Percentiles rank a stretch among this genome's conserved stretches.
These are phyloP conservation scores for Candida tammaniensis DNA, from an alignment of 805 yeast genomes.

Conservation along the genomic window DNA sequence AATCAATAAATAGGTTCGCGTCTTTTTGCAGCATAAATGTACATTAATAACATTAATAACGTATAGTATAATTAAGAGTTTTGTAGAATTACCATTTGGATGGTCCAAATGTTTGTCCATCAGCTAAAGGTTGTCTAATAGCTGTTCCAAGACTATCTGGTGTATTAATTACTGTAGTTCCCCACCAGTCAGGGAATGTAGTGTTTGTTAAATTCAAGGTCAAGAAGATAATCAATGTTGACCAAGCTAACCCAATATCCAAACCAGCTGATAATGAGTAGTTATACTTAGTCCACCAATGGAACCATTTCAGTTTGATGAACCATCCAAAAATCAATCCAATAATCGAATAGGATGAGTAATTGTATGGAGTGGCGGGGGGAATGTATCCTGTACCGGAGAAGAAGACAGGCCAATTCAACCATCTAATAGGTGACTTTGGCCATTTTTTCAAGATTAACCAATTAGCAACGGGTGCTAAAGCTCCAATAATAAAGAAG, in stretches of 20 bases:
- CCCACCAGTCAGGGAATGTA: conserved; percentile 59
- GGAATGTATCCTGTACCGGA: conserved; percentile 60
- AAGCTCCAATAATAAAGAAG: conserved; percentile 39
- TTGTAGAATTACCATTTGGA: conserved; percentile 38
- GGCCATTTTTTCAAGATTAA: conserved; percentile 42
- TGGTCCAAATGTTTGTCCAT: conserved; percentile 49
- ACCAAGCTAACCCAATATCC: conserved; percentile 44
- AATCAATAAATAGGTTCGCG: no score
- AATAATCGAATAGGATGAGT: conserved; percentile 48
- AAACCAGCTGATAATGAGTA: conserved; percentile 45
- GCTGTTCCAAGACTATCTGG: conserved; percentile 31
- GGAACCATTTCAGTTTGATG: conserved; percentile 39
- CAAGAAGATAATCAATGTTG: conserved; percentile 38
- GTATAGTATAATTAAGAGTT: no score
- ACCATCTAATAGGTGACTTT: conserved; percentile 16
- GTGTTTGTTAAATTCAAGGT: conserved; percentile 18
- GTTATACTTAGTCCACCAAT: conserved; percentile 39
- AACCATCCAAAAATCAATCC: conserved; percentile 34
- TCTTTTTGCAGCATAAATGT: no score
- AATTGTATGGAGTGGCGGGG: conserved; percentile 72
- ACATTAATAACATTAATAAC: no score
- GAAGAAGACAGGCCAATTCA: conserved; percentile 32
- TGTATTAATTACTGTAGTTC: conserved; percentile 43
- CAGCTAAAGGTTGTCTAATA: conserved; percentile 25
- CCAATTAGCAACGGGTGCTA: conserved; percentile 37